Base-by-base conservation (phyloP, 1,139 yeast genomes). In the Debaryomyces psychrophilus region DNA sequence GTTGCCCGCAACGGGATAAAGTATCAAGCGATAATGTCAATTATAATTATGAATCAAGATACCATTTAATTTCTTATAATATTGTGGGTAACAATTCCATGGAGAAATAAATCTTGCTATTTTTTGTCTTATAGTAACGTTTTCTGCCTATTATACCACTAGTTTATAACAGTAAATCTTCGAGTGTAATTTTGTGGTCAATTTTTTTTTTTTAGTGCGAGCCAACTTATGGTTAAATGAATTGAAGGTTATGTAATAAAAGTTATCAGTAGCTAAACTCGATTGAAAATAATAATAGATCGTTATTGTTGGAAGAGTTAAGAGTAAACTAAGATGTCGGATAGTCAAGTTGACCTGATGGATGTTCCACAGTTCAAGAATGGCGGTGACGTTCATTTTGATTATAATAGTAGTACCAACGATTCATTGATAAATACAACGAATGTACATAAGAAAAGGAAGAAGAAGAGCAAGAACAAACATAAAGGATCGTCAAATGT, bases 321-420 rank as follows among this genome's bases (percentile, higher is more conserved):
- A 26, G 31, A 42, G 37, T 12, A 38, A 28, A 22, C 31, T 18
- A 38, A 38, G 41, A 38, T 38, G 41, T 27, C 31, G 31, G 49
- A 46, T 33, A 44, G 26, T 33, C 38, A 42, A 18, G 41, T 37
- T 22, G 41, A 39, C 25, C 47, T 41, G 35, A 37, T 47, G 26
- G 47, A 43, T 23, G 35, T 33, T 11, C 25, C 52, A 9, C 50
- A 50, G 46, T 65, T 59, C 44, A 66, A 55, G 35, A 69, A 69
- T 52, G 90, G 90, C 15, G 77, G 81, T 48, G 77, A 77, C 60
- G 75, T 84, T 36, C 82, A 81, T 56, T 83, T 85, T 60, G 87
- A 83, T 54, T 82, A 82, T 51, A 49, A 47, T 15, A 41, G 40
- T 50, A 33, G n/a, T 31, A 37, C 46, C 9, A 31, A 37, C n/a